phyloP scores from a whole-genome alignment of 2,329 filamentous ascomycete genomes.

The Blastomyces emzantsi region DNA sequence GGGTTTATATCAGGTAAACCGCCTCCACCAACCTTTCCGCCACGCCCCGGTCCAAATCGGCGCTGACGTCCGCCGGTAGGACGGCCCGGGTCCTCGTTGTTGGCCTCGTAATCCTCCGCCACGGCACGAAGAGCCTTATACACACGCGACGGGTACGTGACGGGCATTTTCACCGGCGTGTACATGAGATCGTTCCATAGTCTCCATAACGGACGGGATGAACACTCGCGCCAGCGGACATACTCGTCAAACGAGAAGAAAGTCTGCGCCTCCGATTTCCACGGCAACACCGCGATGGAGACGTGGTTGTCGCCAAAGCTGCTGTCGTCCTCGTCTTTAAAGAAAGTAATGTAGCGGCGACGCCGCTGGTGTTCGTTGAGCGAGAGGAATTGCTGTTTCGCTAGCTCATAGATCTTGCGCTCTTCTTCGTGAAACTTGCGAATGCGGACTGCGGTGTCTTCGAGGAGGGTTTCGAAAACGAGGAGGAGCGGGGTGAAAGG shows the following conservation, averaged over 20 bases:
- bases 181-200: constrained; percentile 23
- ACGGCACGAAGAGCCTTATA: constrained; percentile 2
- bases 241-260: constrained; percentile 34
- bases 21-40: not conserved
- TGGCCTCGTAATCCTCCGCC: not conserved
- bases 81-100: not conserved
- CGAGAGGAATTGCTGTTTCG: constrained; percentile 22
- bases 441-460: constrained; percentile 21
- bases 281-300: not conserved
- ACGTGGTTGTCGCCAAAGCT: constrained; percentile 7
- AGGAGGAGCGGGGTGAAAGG: constrained; percentile 39
- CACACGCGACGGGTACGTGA: constrained; percentile 17
- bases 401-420: constrained; percentile 17
- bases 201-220: constrained; percentile 13
- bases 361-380: constrained; percentile 13
- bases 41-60: not conserved
- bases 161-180: constrained; percentile 19
- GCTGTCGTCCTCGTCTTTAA: constrained; percentile 13
- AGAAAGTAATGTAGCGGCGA: constrained; percentile 11
- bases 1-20: constrained; percentile 15
- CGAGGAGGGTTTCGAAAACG: constrained; percentile 25
- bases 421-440: constrained; percentile 22
- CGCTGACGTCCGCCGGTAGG: not conserved
- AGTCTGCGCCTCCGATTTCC: constrained; percentile 12
- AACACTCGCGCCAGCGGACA: constrained; percentile 25